A percentile compares a stretch with the other conserved stretches of the same genome.
Conservation (phyloP, 192 early-diverging fungal species). For the Coemansia sp. region DNA sequence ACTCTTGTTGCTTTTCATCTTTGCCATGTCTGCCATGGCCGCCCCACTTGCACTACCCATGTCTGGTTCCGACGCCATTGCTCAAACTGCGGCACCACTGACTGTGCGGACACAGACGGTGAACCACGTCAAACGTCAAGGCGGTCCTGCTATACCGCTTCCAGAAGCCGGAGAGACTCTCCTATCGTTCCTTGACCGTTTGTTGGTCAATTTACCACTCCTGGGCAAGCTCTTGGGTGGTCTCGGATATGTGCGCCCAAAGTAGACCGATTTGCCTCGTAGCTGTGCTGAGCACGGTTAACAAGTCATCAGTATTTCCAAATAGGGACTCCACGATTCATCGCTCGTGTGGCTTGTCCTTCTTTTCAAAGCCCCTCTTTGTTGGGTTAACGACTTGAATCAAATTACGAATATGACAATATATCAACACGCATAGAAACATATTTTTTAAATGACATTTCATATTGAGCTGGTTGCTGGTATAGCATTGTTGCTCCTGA, state of each 20-base stretch:
- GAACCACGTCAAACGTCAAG: neutral
- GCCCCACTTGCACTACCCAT: neutral
- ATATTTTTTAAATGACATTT: neutral
- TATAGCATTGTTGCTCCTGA: neutral
- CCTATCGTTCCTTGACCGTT: constrained; percentile 43
- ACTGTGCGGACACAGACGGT: neutral
- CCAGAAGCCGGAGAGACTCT: constrained; percentile 39
- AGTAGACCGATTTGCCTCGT: constrained; percentile 2
- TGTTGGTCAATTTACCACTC: constrained; percentile 33
- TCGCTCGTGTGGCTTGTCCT: neutral
- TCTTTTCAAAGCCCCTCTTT: neutral
- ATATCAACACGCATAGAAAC: neutral
- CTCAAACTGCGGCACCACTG: neutral
- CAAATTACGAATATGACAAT: constrained; percentile 4
- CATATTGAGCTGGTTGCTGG: neutral
- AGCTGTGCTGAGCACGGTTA: neutral
- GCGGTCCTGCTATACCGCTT: constrained; percentile 35
- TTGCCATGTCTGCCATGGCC: constrained; percentile 13
- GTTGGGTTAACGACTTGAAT: neutral
- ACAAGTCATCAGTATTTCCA: neutral
- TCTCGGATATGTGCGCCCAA: constrained; percentile 42
- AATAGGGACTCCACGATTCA: neutral
- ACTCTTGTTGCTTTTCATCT: constrained; percentile 11
- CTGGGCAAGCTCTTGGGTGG: constrained; percentile 39
- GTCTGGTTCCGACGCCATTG: neutral